Evolutionary conservation across 352 stramenopile genomes (phyloP).

Genomic region (Pythium apleroticum): DNA sequence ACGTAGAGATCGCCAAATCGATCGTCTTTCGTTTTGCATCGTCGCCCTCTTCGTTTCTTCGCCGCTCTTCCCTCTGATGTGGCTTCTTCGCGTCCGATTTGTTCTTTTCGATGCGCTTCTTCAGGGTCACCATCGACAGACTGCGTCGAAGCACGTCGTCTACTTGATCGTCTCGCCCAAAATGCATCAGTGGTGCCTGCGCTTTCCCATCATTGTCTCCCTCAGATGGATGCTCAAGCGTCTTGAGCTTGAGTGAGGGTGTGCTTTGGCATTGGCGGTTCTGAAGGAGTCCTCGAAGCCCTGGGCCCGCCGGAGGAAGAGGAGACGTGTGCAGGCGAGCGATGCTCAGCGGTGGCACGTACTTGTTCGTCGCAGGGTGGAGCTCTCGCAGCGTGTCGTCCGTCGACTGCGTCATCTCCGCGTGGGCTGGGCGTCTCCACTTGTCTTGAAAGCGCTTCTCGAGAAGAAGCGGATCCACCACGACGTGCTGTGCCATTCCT

Average conservation of each 20-base stretch:
- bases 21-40: conserved; percentile 13
- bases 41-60: conserved; percentile 16
- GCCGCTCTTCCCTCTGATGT: conserved; percentile 11
- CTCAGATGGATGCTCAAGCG: background rate
- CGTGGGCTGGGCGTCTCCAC: conserved; percentile 27
- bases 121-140: conserved; percentile 56
- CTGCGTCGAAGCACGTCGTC: conserved; percentile 58
- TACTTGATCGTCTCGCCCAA: conserved; percentile 26
- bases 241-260: conserved; percentile 22
- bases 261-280: conserved; percentile 28
- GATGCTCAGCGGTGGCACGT: conserved; percentile 52
- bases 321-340: conserved; percentile 33
- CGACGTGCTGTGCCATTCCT: conserved; percentile 41
- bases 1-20: conserved; percentile 69
- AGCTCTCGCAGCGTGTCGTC: conserved; percentile 39
- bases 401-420: conserved; percentile 32
- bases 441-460: conserved; percentile 66
- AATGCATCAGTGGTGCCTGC: background rate
- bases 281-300: conserved; percentile 4
- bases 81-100: conserved; percentile 29
- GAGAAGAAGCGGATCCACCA: conserved; percentile 54
- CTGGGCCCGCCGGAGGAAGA: background rate
- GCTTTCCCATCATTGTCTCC: background rate
- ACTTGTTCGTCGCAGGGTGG: conserved; percentile 55
- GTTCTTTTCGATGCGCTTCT: conserved; percentile 46